These are phyloP conservation scores for Massariosphaeria phaeospora DNA, from an alignment of 495 filamentous ascomycete genomes.

Conservation along the genomic window DNA sequence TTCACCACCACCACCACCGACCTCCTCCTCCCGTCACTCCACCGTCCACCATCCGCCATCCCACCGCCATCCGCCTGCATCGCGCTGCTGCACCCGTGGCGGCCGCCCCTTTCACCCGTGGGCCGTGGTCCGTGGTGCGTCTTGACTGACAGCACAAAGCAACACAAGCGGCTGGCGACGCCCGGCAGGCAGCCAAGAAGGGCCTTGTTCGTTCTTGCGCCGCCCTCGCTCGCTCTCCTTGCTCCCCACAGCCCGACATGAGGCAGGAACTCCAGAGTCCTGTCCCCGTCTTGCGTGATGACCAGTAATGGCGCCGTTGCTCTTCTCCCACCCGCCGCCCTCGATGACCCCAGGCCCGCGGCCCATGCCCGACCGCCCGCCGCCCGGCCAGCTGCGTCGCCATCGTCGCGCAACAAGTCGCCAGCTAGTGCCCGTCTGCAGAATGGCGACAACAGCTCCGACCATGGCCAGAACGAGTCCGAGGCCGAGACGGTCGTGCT, in stretches of 20 bases:
- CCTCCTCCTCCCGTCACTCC: not conserved
- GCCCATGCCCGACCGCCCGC: slow-evolving; percentile 5
- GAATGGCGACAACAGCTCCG: slow-evolving; percentile 24
- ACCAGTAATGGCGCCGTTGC: slow-evolving; percentile 29
- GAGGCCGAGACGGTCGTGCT: slow-evolving; percentile 36
- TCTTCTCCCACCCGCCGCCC: slow-evolving; percentile 14
- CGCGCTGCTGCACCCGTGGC: not conserved
- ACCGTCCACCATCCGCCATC: not conserved
- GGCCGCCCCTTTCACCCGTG: too few species aligned
- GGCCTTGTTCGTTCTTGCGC: slow-evolving; percentile 2
- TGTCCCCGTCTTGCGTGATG: slow-evolving; percentile 29
- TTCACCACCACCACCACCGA: not conserved
- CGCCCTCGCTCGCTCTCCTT: slow-evolving; percentile 5
- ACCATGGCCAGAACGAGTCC: slow-evolving; percentile 28
- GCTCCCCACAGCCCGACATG: slow-evolving; percentile 22
- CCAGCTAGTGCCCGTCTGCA: slow-evolving; percentile 7
- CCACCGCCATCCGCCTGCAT: slow-evolving; percentile 1
- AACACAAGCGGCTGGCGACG: slow-evolving; percentile 2
- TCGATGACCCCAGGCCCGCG: slow-evolving; percentile 5
- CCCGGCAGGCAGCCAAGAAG: slow-evolving; percentile 12
- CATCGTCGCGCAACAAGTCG: not conserved
- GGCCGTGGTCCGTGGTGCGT: not conserved
- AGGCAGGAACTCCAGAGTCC: slow-evolving; percentile 29
- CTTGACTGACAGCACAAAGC: slow-evolving; percentile 2
- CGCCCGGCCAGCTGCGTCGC: slow-evolving; percentile 5